Evolutionary conservation across 2,329 filamentous ascomycete genomes (phyloP), one percentile per base, ranked within the genome.

Genomic region (Xylaria sp.): DNA sequence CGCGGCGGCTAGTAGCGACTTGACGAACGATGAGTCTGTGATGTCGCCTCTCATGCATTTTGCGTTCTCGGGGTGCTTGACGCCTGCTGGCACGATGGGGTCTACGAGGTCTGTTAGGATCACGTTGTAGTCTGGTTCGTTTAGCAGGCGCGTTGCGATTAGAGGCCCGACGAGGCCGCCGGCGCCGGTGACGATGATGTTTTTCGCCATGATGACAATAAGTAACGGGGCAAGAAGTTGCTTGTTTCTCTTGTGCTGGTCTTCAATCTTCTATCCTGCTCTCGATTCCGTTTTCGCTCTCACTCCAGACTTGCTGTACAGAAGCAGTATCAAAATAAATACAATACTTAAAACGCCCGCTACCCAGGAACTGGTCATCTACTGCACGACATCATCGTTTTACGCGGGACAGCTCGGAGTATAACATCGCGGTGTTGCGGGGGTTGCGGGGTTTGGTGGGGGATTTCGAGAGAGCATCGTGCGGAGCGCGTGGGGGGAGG

Each of bases 61-160:
- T 0, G 84, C 85, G 76, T 87, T 85, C 60, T 85, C 75, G 0
- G 85, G 83, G 74, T 85, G 76, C 66, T 79, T 78, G 60, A 82
- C 81, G 28, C 83, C 83, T 1, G 79, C 71, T 8, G 87, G 86
- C 2, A 88, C 77, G 0, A 82, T 80, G 20, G 86, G 86, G 60
- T 84, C 79, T 50, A 85, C 79, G 41, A 90, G 81, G 75, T 91
- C 89, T 15, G 87, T 88, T 12, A 84, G 76, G 30, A 82, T 65
- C 2, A 83, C 75, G 36, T 76, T 75, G 75, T 83, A 82, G 2
- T 73, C 69, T 9, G 80, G 76, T 60, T 79, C 76, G 63, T 80
- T 72, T n/a, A 83, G 78, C 8, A 83, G 81, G 20, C 79, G 79
- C 41, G 73, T 65, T 23, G 81, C 80, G 56, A 83, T 78, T 28